A percentile compares a stretch with the other conserved stretches of the same genome.
These are phyloP conservation scores for Globisporangium acanthophoron DNA, from an alignment of 352 stramenopile genomes.

Conservation along the genomic window DNA sequence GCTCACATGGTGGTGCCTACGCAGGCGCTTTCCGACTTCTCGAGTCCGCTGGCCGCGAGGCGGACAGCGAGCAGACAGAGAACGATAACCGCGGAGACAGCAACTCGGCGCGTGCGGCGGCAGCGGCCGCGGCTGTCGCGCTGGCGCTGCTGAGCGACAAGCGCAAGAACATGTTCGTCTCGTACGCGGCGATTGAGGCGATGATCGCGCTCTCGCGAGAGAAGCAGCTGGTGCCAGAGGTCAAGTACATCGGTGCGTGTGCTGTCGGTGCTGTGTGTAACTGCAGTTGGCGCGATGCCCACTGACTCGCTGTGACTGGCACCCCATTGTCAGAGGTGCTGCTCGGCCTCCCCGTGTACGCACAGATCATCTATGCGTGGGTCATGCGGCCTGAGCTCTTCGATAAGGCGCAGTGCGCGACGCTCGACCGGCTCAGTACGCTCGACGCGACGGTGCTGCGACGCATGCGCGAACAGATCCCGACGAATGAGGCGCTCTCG, in stretches of 20 bases:
- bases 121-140: constrained; percentile 25
- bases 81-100: not conserved
- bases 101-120: constrained; percentile 35
- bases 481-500: constrained; percentile 26
- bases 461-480: constrained; percentile 58
- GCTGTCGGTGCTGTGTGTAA: not conserved
- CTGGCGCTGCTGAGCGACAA: constrained; percentile 41
- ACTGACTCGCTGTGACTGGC: not conserved
- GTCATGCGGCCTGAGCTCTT: constrained; percentile 50
- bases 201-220: constrained; percentile 28
- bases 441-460: constrained; percentile 22
- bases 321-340: constrained; percentile 25
- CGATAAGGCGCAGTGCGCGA: constrained; percentile 32
- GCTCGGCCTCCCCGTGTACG: constrained; percentile 27
- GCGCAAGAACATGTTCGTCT: constrained; percentile 39
- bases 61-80: not conserved
- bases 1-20: not conserved
- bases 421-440: constrained; percentile 48
- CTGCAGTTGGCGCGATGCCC: no score
- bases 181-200: constrained; percentile 47
- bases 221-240: constrained; percentile 22
- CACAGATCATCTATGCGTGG: constrained; percentile 61
- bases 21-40: constrained; percentile 41
- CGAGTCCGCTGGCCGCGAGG: constrained; percentile 24
- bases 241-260: constrained; percentile 43